Evolutionary conservation across 2,329 filamentous ascomycete genomes (phyloP).

Genomic region (Pseudopithomyces maydicus): DNA sequence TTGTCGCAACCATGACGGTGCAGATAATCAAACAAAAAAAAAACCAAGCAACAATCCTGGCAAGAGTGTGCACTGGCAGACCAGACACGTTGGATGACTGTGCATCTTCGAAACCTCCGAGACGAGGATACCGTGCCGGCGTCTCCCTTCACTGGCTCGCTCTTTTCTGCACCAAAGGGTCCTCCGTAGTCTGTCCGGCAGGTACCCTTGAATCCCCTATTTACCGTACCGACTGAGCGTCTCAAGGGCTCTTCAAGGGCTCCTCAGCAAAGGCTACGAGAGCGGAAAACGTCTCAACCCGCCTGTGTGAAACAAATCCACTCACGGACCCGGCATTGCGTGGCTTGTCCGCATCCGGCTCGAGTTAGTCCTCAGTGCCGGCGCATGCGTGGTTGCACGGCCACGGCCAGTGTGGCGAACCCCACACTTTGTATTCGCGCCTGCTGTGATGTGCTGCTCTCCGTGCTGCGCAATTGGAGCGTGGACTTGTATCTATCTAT

Average conservation of each 20-base stretch:
- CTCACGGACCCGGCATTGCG: background rate
- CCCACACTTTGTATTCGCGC: background rate
- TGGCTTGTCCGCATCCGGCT: background rate
- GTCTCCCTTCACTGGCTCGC: background rate
- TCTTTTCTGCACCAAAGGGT: background rate
- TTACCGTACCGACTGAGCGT: background rate
- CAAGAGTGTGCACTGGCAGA: background rate
- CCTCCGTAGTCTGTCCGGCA: background rate
- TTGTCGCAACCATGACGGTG: background rate
- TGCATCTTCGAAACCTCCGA: background rate
- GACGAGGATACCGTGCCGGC: background rate
- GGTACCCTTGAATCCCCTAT: background rate
- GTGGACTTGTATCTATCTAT: background rate
- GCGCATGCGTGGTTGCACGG: background rate
- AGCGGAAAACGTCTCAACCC: background rate
- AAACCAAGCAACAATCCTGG: background rate
- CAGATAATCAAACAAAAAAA: background rate
- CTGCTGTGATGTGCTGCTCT: background rate
- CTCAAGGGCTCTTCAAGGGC: background rate
- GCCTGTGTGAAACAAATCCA: background rate
- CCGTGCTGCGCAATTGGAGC: background rate
- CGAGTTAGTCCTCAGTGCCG: background rate
- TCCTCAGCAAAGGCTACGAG: background rate
- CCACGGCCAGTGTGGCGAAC: constrained; percentile 1
- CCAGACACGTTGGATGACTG: background rate